Evolutionary conservation across 75 land plant genomes (phyloP).

Genomic region (Sequoiadendron giganteum): DNA sequence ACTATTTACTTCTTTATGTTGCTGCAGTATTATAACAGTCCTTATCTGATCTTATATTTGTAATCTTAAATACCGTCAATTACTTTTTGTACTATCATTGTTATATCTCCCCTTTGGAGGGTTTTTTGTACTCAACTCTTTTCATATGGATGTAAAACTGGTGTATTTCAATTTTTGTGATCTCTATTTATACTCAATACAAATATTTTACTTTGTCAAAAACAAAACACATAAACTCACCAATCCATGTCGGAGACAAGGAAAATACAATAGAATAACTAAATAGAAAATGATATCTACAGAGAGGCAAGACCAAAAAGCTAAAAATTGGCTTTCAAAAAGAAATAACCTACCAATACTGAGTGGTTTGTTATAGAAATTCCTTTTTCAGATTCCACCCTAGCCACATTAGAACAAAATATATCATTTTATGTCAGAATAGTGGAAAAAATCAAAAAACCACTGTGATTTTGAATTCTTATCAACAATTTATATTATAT

Average conservation of each 20-base stretch:
- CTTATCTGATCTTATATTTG: too few relatives aligned
- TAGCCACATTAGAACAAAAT: slow-evolving; percentile 11
- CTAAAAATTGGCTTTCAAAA: background rate
- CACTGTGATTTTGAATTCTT: background rate
- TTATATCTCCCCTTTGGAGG: too few relatives aligned
- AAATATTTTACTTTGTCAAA: too few relatives aligned
- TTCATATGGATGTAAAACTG: too few relatives aligned
- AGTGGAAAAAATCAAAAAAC: background rate
- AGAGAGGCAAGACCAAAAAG: background rate
- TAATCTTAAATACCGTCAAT: too few relatives aligned
- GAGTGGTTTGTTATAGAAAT: slow-evolving; percentile 66
- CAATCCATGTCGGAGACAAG: background rate
- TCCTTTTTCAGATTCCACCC: slow-evolving; percentile 80
- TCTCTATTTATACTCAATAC: too few relatives aligned
- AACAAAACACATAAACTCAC: background rate
- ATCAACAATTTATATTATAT: background rate
- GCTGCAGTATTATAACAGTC: too few relatives aligned
- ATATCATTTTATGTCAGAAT: background rate
- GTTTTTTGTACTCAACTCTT: too few relatives aligned
- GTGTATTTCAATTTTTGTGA: too few relatives aligned
- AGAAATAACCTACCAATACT: slow-evolving; percentile 36
- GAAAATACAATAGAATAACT: background rate
- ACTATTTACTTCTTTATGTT: too few relatives aligned
- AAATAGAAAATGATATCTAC: background rate
- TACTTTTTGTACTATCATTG: too few relatives aligned